Percentiles rank a stretch among this genome's conserved stretches.
Conservation (phyloP, 352 stramenopile genomes). For the Globisporangium perplexum region DNA sequence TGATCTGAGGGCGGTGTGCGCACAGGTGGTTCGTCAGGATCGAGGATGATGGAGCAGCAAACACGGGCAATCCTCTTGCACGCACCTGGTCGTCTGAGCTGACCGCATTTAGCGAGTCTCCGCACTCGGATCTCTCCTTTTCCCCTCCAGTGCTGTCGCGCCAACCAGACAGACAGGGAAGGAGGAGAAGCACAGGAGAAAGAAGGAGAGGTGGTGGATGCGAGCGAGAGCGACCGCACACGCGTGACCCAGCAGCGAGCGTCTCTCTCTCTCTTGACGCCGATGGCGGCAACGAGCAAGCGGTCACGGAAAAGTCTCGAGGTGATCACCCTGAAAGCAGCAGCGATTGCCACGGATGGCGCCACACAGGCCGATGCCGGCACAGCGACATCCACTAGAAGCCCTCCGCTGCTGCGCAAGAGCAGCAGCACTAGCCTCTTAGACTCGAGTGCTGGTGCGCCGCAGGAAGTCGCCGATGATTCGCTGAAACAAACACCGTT, state of each 20-base stretch:
- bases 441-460: constrained; percentile 15
- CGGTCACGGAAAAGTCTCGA: constrained; percentile 6
- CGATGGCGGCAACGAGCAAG: constrained; percentile 11
- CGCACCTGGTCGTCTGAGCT: too few species aligned
- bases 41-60: too few species aligned
- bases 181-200: too few species aligned
- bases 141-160: too few species aligned
- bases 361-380: not conserved
- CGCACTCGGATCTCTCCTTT: too few species aligned
- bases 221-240: not conserved
- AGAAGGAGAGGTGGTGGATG: not conserved
- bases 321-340: not conserved
- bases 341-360: not conserved
- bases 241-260: not conserved
- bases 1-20: too few species aligned
- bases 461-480: not conserved
- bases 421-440: constrained; percentile 50
- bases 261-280: not conserved
- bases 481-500: constrained; percentile 7
- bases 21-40: too few species aligned
- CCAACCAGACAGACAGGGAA: too few species aligned
- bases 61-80: too few species aligned
- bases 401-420: constrained; percentile 35
- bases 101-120: too few species aligned
- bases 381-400: not conserved